These are phyloP conservation scores for Ambrosia hybrid DNA, from an alignment of 140 eudicot genomes.

Conservation along the genomic window DNA sequence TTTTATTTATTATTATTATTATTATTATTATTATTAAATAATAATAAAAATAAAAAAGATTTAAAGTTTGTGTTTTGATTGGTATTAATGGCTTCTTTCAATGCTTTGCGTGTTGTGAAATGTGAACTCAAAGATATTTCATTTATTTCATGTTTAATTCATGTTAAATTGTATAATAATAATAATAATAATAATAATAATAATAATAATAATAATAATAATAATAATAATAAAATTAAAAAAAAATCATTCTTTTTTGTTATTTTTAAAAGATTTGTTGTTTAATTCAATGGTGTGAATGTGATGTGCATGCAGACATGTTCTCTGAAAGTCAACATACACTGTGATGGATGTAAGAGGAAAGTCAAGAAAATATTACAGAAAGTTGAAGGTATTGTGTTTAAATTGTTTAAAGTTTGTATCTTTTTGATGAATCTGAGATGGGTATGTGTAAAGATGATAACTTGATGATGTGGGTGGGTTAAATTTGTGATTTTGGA, in stretches of 20 bases:
- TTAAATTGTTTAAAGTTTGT: conserved; percentile 5
- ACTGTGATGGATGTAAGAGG: conserved; percentile 98
- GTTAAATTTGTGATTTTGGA: neutral
- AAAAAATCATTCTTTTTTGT: conserved; percentile 9
- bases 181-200: neutral
- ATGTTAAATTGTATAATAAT: neutral
- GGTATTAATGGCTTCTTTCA: conserved; percentile 14
- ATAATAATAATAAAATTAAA: neutral
- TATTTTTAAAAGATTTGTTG: too few relatives aligned
- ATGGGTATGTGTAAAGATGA: conserved; percentile 16
- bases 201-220: too few relatives aligned
- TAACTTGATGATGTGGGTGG: conserved; percentile 10
- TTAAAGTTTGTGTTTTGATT: too few relatives aligned
- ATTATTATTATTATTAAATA: too few relatives aligned
- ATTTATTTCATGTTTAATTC: neutral
- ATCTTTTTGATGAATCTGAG: conserved; percentile 23
- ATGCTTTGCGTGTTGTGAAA: conserved; percentile 43
- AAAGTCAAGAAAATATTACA: conserved; percentile 97
- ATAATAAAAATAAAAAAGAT: too few relatives aligned
- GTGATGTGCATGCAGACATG: conserved; percentile 73
- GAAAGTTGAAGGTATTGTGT: conserved; percentile 80
- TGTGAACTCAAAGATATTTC: conserved; percentile 35
- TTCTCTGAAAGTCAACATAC: conserved; percentile 89
- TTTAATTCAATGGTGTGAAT: too few relatives aligned
- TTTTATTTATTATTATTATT: too few relatives aligned